Conservation (phyloP, 805 yeast genomes). For the Myxozyma monticola region DNA sequence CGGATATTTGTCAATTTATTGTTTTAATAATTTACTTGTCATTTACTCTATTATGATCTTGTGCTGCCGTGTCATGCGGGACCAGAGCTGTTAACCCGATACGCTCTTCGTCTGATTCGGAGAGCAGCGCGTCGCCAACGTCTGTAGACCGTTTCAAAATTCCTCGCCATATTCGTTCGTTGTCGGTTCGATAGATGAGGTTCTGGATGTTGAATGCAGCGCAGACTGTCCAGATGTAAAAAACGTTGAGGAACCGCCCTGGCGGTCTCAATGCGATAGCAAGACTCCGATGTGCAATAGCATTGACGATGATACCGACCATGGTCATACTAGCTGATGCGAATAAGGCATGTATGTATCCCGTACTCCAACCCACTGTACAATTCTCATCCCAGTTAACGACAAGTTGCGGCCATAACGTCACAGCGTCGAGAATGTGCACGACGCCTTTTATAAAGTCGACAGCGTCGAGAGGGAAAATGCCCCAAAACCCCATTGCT, state of each 20-base stretch:
- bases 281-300: background rate
- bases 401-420: conserved; percentile 20
- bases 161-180: conserved; percentile 7
- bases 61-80: background rate
- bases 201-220: background rate
- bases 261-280: background rate
- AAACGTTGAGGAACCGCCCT: background rate
- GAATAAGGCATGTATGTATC: conserved; percentile 1
- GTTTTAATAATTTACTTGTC: background rate
- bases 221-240: background rate
- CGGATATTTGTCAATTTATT: too few species aligned
- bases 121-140: background rate
- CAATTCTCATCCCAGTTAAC: conserved; percentile 17
- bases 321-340: background rate
- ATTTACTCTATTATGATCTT: background rate
- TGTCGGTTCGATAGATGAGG: conserved; percentile 1
- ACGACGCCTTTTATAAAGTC: conserved; percentile 19
- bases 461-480: conserved; percentile 21
- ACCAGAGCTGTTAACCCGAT: background rate
- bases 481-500: conserved; percentile 19
- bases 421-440: conserved; percentile 2
- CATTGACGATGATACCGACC: background rate
- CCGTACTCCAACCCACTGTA: conserved; percentile 8
- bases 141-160: conserved; percentile 5
- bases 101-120: too few species aligned